Evolutionary conservation across 2,329 filamentous ascomycete species (phyloP).

Genomic region (Rutstroemia sp.): DNA sequence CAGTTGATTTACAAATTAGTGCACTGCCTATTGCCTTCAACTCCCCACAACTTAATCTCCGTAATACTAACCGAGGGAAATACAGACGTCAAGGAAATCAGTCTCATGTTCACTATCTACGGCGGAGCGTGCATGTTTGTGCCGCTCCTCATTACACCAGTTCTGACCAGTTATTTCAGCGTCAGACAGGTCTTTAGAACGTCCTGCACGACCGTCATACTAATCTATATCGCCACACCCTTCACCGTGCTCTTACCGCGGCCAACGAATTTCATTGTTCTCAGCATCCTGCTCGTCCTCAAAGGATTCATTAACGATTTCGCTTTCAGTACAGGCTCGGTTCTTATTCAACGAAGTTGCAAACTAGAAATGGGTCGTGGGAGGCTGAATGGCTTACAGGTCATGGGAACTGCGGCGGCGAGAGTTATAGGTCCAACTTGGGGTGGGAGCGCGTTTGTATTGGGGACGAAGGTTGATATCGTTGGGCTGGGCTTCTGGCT

Average conservation of each 20-base stretch:
- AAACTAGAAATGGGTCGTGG: not conserved
- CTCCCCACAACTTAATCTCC: not conserved
- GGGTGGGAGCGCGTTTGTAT: not conserved
- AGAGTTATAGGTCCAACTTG: not conserved
- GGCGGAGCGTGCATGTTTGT: not conserved
- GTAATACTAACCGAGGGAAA: not conserved
- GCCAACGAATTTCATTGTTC: not conserved
- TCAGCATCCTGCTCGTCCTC: not conserved
- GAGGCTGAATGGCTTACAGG: not conserved
- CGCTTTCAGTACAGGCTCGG: not conserved
- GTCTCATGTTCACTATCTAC: constrained; percentile 4
- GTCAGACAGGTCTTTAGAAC: not conserved
- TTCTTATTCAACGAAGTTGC: not conserved
- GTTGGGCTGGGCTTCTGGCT: constrained; percentile 1
- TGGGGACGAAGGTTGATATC: not conserved
- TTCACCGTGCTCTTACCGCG: not conserved
- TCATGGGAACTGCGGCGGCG: not conserved
- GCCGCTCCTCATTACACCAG: not conserved
- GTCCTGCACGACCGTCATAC: not conserved
- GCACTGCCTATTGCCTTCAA: too few species aligned
- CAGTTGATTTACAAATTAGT: too few species aligned
- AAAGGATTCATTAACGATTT: constrained; percentile 1
- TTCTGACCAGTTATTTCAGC: not conserved
- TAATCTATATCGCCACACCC: not conserved
- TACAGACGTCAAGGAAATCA: not conserved